These are phyloP conservation scores for Russula sp. DNA, from an alignment of 768 basidiomycete species.

Conservation along the genomic window DNA sequence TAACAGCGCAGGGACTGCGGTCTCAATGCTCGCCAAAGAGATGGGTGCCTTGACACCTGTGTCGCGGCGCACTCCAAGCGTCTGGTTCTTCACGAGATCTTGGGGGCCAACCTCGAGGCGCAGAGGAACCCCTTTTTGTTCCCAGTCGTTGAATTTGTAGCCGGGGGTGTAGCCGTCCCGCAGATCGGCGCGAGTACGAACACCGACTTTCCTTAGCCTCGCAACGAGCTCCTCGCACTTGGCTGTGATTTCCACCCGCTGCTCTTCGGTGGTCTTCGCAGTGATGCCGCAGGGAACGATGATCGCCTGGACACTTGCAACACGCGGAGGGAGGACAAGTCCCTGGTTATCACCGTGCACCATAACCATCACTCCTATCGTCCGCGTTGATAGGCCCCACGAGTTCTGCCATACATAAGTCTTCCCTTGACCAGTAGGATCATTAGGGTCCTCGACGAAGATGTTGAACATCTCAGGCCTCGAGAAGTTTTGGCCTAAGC, in stretches of 20 bases:
- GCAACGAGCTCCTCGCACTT: conserved; percentile 74
- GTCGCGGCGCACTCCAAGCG: conserved; percentile 78
- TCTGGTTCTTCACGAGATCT: conserved; percentile 79
- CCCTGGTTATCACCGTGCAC: conserved; percentile 98
- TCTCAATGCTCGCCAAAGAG: conserved; percentile 42
- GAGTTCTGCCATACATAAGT: conserved; percentile 95
- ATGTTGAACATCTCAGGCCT: conserved; percentile 97
- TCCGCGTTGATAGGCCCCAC: conserved; percentile 95
- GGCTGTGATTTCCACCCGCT: conserved; percentile 64
- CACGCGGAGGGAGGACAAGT: conserved; percentile 92
- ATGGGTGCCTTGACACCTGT: conserved; percentile 57
- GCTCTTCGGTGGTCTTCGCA: conserved; percentile 68
- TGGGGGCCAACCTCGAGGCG: conserved; percentile 96
- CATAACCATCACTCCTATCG: conserved; percentile 99
- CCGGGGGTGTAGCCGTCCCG: conserved; percentile 97
- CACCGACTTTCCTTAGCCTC: conserved; percentile 61
- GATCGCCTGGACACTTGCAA: conserved; percentile 87
- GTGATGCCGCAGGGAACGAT: conserved; percentile 93
- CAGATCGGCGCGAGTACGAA: conserved; percentile 86
- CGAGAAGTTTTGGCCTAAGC: conserved; percentile 98
- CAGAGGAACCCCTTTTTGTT: conserved; percentile 97
- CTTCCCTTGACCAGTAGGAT: conserved; percentile 60
- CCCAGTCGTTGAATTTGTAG: conserved; percentile 99
- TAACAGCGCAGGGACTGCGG: conserved; percentile 57
- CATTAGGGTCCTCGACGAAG: conserved; percentile 88